Base-by-base conservation (phyloP, 768 basidiomycete species). In the Imleria badia region DNA sequence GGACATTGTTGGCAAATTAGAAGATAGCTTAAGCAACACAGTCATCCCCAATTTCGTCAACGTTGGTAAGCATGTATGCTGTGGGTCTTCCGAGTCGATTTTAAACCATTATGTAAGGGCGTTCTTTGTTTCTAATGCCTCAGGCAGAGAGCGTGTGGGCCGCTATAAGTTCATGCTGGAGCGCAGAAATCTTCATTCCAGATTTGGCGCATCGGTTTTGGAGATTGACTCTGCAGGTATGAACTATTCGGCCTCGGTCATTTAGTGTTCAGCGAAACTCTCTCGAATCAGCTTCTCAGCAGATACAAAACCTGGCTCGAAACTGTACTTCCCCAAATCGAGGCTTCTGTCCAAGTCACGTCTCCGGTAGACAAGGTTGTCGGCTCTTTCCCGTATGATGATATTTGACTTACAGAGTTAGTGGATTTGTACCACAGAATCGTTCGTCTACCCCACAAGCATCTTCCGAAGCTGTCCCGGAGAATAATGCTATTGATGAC, bases 191-290 rank as follows among this genome's bases (percentile, higher is more conserved):
- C 9, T 95, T 82, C 68, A 85, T 98, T 39, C 86, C 88, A 2
- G 88, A 94, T 54, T 73, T 98, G 12, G 81, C 82, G 34, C 79
- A 86, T 70, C 81, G 89, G 46, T 98, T 98, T 69, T 98, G 96
- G 97, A 84, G 81, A 63, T 73, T 98, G 53, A 91, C 87, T 7
- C 73, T 99, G 26, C 96, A 99, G 82, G 94, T 93, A 45, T 49
- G 64, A 29, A 29, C 14, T 60, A 47, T 55, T 47, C 6, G 2
- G 20, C 40, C 20, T 38, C 46, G 34, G 46, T 34, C 29, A 20
- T 49, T 39, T 36, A 30, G 51, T 52, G 6, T 34, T 30, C 30
- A 29, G 54, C 39, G 33, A 56, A 48, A 51, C 50, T 36, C 34
- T 57, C 26, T 43, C 34, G 42, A 44, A 30, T 33, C 53, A 95